A percentile compares a stretch with the other conserved stretches of the same genome.
phyloP scores from a whole-genome alignment of 441 rosid genomes.

The Melastoma candidum region DNA sequence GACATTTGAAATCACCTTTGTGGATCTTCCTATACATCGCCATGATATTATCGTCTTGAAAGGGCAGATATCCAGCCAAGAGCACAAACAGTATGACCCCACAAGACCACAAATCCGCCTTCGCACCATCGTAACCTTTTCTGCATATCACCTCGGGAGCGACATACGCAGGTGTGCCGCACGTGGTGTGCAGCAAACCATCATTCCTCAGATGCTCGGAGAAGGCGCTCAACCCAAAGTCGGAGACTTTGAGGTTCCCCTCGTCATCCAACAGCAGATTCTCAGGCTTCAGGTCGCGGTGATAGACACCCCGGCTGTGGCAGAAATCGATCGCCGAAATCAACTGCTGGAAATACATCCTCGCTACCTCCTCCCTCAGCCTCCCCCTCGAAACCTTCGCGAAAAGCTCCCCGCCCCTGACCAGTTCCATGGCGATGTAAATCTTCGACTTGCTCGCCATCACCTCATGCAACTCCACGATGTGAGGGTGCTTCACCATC shows the following conservation, averaged over 20 bases:
- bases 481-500: conserved; percentile 17
- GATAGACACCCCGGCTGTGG: conserved; percentile 18
- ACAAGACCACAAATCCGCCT: conserved; percentile 17
- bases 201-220: conserved; percentile 12
- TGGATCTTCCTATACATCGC: conserved; percentile 14
- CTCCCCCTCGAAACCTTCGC: conserved; percentile 10
- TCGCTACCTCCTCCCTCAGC: conserved; percentile 13
- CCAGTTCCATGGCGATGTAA: conserved; percentile 17
- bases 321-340: conserved; percentile 16
- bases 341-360: conserved; percentile 15
- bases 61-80: conserved; percentile 12
- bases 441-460: conserved; percentile 19
- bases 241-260: conserved; percentile 15
- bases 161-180: conserved; percentile 16
- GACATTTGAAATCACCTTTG: conserved; percentile 14
- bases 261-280: conserved; percentile 12
- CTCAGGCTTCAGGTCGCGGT: conserved; percentile 17
- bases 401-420: conserved; percentile 17
- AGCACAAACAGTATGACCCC: conserved; percentile 15
- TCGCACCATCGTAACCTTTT: conserved; percentile 16
- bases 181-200: conserved; percentile 15
- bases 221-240: conserved; percentile 16
- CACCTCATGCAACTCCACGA: conserved; percentile 14
- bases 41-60: conserved; percentile 11
- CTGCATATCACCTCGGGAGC: conserved; percentile 16